A percentile compares a stretch with the other conserved stretches of the same genome.
Evolutionary conservation across 2,329 filamentous ascomycete species (phyloP).

Genomic region (Fusarium sp.): DNA sequence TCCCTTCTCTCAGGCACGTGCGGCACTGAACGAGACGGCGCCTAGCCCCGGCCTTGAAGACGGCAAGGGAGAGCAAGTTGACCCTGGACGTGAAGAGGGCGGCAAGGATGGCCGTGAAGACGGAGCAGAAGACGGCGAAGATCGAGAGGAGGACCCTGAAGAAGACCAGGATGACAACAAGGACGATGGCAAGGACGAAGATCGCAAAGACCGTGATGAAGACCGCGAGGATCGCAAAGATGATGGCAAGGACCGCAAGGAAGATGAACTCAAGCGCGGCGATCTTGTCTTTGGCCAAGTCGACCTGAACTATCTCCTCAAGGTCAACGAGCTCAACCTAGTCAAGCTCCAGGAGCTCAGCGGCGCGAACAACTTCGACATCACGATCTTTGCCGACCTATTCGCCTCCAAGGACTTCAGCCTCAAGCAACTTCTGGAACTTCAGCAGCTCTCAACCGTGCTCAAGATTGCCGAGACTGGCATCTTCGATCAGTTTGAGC

Average conservation of each 20-base stretch:
- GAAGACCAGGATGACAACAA: slow-evolving; percentile 19
- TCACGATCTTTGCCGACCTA: slow-evolving; percentile 57
- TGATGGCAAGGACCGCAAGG: slow-evolving; percentile 4
- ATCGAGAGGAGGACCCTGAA: neutral
- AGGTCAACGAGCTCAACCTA: slow-evolving; percentile 61
- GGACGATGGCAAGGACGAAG: neutral
- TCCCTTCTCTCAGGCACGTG: slow-evolving; percentile 20
- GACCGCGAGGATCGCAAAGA: slow-evolving; percentile 1
- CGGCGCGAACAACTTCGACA: slow-evolving; percentile 60
- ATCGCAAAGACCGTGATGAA: neutral
- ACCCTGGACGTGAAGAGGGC: neutral
- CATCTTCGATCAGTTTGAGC: slow-evolving; percentile 49
- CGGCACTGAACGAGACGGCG: slow-evolving; percentile 25
- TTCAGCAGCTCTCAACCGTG: slow-evolving; percentile 58
- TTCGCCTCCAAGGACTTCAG: slow-evolving; percentile 58
- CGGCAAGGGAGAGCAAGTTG: neutral
- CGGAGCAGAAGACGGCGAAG: neutral
- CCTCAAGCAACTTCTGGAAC: slow-evolving; percentile 55
- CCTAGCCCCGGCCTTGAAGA: slow-evolving; percentile 9
- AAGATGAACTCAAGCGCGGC: slow-evolving; percentile 49
- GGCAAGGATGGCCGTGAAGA: slow-evolving; percentile 17
- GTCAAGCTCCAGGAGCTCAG: slow-evolving; percentile 56
- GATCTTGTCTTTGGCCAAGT: slow-evolving; percentile 56
- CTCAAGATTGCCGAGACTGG: slow-evolving; percentile 51
- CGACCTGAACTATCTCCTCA: slow-evolving; percentile 61